phyloP scores from a whole-genome alignment of 805 yeast genomes.

The Sugiyamaella valdiviana region DNA sequence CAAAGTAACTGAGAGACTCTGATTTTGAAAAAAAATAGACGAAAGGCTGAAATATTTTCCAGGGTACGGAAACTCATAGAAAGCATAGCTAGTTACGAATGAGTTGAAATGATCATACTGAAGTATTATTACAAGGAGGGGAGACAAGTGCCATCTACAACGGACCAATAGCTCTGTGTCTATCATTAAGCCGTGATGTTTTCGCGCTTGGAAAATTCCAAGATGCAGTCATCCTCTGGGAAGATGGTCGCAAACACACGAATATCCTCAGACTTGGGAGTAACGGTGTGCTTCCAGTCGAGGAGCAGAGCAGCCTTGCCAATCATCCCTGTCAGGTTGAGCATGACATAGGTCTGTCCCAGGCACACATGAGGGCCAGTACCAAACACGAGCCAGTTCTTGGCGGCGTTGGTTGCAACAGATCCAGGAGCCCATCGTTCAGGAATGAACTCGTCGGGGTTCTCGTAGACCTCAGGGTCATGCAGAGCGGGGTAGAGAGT shows the following conservation, averaged over 20 bases:
- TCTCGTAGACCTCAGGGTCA: slow-evolving; percentile 92
- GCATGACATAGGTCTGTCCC: slow-evolving; percentile 90
- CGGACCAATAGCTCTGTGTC: too few relatives aligned
- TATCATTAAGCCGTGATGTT: not conserved
- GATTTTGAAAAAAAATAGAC: not conserved
- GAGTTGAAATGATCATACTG: too few relatives aligned
- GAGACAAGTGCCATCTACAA: too few relatives aligned
- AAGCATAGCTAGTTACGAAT: too few relatives aligned
- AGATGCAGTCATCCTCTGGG: slow-evolving; percentile 90
- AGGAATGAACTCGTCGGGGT: slow-evolving; percentile 91
- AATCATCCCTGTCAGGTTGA: slow-evolving; percentile 80
- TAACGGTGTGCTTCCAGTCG: slow-evolving; percentile 75
- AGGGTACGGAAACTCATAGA: too few relatives aligned
- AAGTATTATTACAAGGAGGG: too few relatives aligned
- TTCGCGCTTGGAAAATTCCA: slow-evolving; percentile 45
- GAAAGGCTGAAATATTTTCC: not conserved
- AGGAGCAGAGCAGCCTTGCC: slow-evolving; percentile 83
- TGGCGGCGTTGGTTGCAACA: slow-evolving; percentile 64
- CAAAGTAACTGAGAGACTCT: not conserved
- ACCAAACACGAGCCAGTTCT: slow-evolving; percentile 96
- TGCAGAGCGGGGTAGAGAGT: slow-evolving; percentile 93
- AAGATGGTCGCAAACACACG: slow-evolving; percentile 96
- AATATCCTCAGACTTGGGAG: slow-evolving; percentile 82
- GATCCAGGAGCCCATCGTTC: slow-evolving; percentile 87
- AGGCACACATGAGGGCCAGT: slow-evolving; percentile 95